Evolutionary conservation across 345 rosid genomes (phyloP).

Genomic region (Populus simonii): DNA sequence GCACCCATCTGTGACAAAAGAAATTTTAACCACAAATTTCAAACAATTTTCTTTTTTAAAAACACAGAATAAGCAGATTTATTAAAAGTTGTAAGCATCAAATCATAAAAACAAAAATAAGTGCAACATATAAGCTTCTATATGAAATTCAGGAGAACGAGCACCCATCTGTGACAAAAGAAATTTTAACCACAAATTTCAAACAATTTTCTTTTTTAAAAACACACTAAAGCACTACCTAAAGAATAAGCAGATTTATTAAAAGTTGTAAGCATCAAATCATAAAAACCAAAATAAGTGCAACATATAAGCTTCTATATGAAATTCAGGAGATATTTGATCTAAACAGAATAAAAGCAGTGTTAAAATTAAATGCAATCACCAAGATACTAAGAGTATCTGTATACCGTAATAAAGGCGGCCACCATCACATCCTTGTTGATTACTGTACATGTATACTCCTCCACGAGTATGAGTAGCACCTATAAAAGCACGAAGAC

Average conservation of each 20-base stretch:
- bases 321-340: neutral
- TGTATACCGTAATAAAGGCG: constrained; percentile 80
- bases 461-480: constrained; percentile 89
- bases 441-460: constrained; percentile 95
- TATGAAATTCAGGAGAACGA: constrained; percentile 12
- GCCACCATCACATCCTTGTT: constrained; percentile 95
- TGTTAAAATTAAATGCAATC: neutral
- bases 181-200: neutral
- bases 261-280: neutral
- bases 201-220: neutral
- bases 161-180: constrained; percentile 66
- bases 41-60: neutral
- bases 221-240: neutral
- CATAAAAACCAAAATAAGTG: neutral
- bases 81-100: neutral
- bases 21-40: neutral
- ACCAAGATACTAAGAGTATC: neutral
- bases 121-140: neutral
- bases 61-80: neutral
- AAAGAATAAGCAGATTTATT: neutral
- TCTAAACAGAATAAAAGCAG: neutral
- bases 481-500: constrained; percentile 66
- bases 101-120: neutral
- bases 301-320: neutral
- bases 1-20: constrained; percentile 66